phyloP scores from a whole-genome alignment of 2,329 filamentous ascomycete species.

The Diaporthe sp. region DNA sequence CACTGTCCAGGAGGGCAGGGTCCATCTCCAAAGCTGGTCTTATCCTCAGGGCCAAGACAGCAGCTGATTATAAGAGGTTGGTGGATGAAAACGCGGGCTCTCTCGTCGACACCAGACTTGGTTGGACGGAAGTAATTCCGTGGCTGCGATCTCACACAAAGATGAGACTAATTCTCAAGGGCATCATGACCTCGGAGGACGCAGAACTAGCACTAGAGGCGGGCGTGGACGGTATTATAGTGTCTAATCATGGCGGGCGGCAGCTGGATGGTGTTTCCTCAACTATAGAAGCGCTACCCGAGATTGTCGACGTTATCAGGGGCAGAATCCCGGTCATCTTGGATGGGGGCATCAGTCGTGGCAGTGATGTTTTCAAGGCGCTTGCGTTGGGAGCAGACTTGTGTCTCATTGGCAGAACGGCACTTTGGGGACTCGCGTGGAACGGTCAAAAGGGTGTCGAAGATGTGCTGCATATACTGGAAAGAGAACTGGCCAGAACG shows the following conservation, averaged over 20 bases:
- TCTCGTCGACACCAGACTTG: background rate
- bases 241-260: conserved; percentile 69
- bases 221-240: conserved; percentile 54
- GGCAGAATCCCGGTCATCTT: conserved; percentile 62
- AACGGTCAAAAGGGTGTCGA: background rate
- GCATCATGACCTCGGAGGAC: conserved; percentile 48
- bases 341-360: conserved; percentile 63
- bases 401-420: conserved; percentile 58
- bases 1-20: background rate
- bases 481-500: background rate
- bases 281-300: conserved; percentile 53
- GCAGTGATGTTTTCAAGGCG: conserved; percentile 66
- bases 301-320: conserved; percentile 60
- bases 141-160: background rate
- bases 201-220: conserved; percentile 49
- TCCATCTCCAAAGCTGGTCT: background rate
- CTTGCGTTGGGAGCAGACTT: conserved; percentile 62
- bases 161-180: background rate
- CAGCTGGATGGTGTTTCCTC: conserved; percentile 52
- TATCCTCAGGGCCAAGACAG: conserved; percentile 44
- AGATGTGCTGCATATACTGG: background rate
- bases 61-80: conserved; percentile 37
- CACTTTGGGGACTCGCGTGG: conserved; percentile 55
- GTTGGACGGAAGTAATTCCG: background rate
- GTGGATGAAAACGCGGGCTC: background rate